Evolutionary conservation across 495 filamentous ascomycete species (phyloP), one percentile per base, ranked within the genome.

Genomic region (Pseudomonodictys pantanalensis): DNA sequence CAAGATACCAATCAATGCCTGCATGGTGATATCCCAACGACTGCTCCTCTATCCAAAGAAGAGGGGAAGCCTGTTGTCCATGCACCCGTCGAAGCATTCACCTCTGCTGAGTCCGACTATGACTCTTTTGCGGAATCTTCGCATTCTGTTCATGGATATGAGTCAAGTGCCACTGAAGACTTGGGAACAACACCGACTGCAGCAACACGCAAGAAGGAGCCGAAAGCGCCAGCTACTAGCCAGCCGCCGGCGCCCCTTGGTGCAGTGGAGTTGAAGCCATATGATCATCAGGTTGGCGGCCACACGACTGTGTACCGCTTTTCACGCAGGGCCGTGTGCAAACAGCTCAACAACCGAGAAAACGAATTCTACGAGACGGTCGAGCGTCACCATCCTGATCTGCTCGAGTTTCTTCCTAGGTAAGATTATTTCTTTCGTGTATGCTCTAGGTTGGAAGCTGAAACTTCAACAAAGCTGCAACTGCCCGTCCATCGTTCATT

Each of bases 291-390:
- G 70, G 93, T 98, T 52, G 93, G 93, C 18, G 93, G 93, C 1
- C 93, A 98, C 73, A 95, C 89, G 1, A 97, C 91, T 0, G 83
- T 98, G 22, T 98, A 96, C 77, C 87, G 93, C 25, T 97, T 98
- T 65, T 97, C 93, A 20, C 83, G 88, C 43, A 84, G 91, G 60
- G 93, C 93, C 52, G 92, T 98, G 17, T 97, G 95, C 79, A 98
- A 98, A 72, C 90, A 95, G 75, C 81, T 98, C 61, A 97, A 93
- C 72, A 97, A 95, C 68, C 78, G 90, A 65, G 93, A 98, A 68
- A 98, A 98, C 74, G 89, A 95, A 73, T 98, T 98, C 68, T 98
- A 98, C 71, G 93, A 98, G 72, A 93, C 86, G 52, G 86, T 98
- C 62, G 93, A 98, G 76, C 81, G 80, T 60, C 81, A 87, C 53